These are phyloP conservation scores for Barnettozyma pratensis DNA, from an alignment of 805 yeast species.

Conservation along the genomic window DNA sequence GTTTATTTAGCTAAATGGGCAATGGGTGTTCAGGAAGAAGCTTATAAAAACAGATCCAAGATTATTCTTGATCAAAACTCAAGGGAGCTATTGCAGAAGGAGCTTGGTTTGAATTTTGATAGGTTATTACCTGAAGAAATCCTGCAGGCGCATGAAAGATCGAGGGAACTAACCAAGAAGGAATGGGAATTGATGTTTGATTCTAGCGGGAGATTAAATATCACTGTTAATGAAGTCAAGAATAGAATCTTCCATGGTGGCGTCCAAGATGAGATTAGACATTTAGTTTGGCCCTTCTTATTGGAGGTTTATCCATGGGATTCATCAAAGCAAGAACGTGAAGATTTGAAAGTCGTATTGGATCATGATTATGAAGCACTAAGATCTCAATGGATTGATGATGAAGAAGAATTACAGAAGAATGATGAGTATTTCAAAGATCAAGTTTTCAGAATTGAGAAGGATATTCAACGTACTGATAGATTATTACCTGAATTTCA, in stretches of 20 bases:
- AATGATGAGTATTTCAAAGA: constrained; percentile 75
- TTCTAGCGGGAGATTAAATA: constrained; percentile 57
- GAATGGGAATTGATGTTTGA: constrained; percentile 91
- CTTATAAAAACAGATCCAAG: constrained; percentile 51
- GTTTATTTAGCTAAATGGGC: constrained; percentile 97
- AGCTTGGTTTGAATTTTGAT: constrained; percentile 54
- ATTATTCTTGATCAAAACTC: constrained; percentile 57
- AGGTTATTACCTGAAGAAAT: constrained; percentile 55
- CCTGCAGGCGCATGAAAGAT: constrained; percentile 50
- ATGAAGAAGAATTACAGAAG: constrained; percentile 37
- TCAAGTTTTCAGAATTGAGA: constrained; percentile 84
- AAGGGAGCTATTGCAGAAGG: constrained; percentile 47
- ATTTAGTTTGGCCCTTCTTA: constrained; percentile 81
- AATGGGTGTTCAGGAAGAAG: constrained; percentile 85
- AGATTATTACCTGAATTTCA: constrained; percentile 63
- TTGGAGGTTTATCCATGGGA: constrained; percentile 89
- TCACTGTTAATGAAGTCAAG: constrained; percentile 76
- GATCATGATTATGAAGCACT: constrained; percentile 56
- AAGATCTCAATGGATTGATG: constrained; percentile 69
- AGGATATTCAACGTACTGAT: constrained; percentile 91
- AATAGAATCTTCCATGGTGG: constrained; percentile 91
- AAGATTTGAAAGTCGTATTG: constrained; percentile 49
- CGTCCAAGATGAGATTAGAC: constrained; percentile 49
- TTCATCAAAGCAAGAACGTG: constrained; percentile 64
- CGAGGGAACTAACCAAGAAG: constrained; percentile 56